Base-by-base conservation (phyloP, 495 filamentous ascomycete genomes). In the Cryomyces minteri region DNA sequence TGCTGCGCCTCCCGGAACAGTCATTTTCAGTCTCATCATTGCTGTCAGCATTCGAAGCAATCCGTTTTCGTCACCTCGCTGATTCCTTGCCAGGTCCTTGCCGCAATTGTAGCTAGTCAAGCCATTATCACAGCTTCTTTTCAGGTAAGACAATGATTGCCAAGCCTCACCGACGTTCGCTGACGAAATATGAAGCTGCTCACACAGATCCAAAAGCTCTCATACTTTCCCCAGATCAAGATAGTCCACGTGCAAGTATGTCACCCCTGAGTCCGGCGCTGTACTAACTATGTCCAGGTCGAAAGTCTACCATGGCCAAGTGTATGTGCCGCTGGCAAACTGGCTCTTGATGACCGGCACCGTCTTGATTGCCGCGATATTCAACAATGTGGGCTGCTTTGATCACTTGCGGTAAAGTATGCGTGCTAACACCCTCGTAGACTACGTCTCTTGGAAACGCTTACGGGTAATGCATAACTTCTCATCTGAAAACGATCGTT, bases 61-160 rank as follows among this genome's bases (percentile, higher is more conserved):
- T n/a, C n/a, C n/a, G n/a, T n/a, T n/a, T n/a, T n/a, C n/a, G n/a
- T n/a, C n/a, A n/a, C n/a, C n/a, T n/a, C n/a, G n/a, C n/a, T n/a
- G n/a, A n/a, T n/a, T n/a, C n/a, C n/a, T n/a, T n/a, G n/a, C n/a
- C n/a, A n/a, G n/a, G n/a, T 84, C 30, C 61, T 84, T 4, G 79
- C 79, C 5, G 76, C 76, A 31, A 70, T 84, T 44, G 80, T 84
- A 14, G 80, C 80, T 9, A 78, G 73, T 12, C 80, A 84, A 46
- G 80, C 80, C 32, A 80, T 82, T 65, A 83, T 84, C 40, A 83
- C 80, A 4, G 74, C 69, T 9, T 72, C 73, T 4, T 82, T 84
- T 45, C 65, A 67, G 50, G 61, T 64, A 57, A 46, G 59, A 12
- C n/a, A n/a, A n/a, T n/a, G n/a, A 8, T 31, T 0, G 5, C 6